Conservation (phyloP, 345 rosid genomes). For the Atalantia buxifolia region DNA sequence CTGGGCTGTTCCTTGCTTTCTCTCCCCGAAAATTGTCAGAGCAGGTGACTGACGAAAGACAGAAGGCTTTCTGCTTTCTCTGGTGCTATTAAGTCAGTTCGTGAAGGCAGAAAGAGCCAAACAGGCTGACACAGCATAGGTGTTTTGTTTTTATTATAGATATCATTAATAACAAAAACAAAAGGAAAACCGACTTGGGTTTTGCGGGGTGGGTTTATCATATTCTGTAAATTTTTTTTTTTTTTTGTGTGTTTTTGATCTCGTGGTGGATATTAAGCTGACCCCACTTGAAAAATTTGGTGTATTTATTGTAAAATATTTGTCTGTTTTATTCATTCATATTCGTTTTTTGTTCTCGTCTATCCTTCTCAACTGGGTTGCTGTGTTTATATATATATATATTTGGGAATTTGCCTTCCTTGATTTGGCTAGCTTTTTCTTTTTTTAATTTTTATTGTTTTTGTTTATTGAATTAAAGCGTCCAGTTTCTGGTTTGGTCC, state of each 20-base stretch:
- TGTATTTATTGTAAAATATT: neutral
- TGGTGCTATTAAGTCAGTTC: too few relatives aligned
- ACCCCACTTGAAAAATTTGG: neutral
- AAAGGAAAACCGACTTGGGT: neutral
- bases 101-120: neutral
- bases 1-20: too few relatives aligned
- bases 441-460: neutral
- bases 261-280: neutral
- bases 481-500: neutral
- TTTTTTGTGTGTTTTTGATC: conserved; percentile 2
- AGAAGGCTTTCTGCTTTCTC: neutral
- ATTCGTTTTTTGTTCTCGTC: neutral
- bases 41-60: neutral
- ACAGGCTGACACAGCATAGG: neutral
- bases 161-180: too few relatives aligned
- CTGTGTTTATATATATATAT: neutral
- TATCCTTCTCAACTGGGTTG: neutral
- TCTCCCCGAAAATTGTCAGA: neutral
- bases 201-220: neutral
- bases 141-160: neutral
- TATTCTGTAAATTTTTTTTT: neutral
- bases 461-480: neutral
- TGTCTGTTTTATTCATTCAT: neutral
- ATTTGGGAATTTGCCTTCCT: neutral
- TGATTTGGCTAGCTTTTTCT: neutral